phyloP scores from a whole-genome alignment of 2,329 filamentous ascomycete genomes.

The Aspergillus melleus region DNA sequence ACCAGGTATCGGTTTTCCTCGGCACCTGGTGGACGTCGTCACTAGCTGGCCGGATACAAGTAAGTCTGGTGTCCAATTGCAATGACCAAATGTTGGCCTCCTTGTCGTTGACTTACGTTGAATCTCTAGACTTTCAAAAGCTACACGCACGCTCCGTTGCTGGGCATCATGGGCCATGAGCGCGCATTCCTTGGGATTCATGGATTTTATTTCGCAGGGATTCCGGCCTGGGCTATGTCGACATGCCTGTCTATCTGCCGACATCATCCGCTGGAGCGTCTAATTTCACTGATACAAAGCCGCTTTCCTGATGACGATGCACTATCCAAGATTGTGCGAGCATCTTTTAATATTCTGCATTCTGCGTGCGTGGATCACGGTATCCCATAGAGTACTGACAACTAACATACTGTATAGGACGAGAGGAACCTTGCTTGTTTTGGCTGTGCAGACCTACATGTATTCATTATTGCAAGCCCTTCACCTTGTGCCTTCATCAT shows the following conservation, averaged over 20 bases:
- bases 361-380: conserved; percentile 26
- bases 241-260: conserved; percentile 39
- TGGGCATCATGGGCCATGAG: conserved; percentile 39
- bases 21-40: conserved; percentile 45
- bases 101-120: conserved; percentile 5
- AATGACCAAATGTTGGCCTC: not conserved
- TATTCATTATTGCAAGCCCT: conserved; percentile 46
- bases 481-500: conserved; percentile 37
- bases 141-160: conserved; percentile 38
- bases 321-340: conserved; percentile 27
- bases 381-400: not conserved
- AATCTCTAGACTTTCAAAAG: conserved; percentile 37
- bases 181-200: conserved; percentile 32
- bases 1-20: conserved; percentile 43
- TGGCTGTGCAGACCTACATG: conserved; percentile 45
- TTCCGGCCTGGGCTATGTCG: conserved; percentile 41
- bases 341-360: conserved; percentile 28
- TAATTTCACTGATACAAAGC: conserved; percentile 31
- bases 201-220: conserved; percentile 43
- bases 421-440: conserved; percentile 34
- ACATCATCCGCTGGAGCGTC: conserved; percentile 38
- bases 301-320: conserved; percentile 26
- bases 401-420: conserved; percentile 24
- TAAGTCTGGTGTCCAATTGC: conserved; percentile 19
- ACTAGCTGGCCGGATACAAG: conserved; percentile 40